phyloP scores from a whole-genome alignment of 306 rosid species.

The Parietaria judaica region DNA sequence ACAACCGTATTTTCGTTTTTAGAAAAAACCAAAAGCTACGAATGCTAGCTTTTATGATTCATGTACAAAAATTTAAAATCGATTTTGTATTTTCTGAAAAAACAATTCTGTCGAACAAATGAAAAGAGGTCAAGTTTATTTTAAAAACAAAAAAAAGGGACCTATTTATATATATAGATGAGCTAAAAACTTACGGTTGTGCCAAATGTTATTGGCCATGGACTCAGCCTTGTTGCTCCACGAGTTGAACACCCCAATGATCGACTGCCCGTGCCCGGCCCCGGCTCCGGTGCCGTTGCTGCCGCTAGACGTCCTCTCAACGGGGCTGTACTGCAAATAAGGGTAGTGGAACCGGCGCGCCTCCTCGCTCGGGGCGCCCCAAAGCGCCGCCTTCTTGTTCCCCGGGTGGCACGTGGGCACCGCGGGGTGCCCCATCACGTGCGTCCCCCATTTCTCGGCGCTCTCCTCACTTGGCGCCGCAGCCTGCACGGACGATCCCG shows the following conservation, averaged over 20 bases:
- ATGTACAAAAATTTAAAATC: no score
- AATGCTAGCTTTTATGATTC: no score
- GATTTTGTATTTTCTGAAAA: no score
- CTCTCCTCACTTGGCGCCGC: neutral
- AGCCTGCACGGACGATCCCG: neutral
- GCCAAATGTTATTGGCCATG: slow-evolving; percentile 50
- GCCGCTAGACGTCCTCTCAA: slow-evolving; percentile 23
- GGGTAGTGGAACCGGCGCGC: slow-evolving; percentile 33
- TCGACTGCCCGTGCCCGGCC: slow-evolving; percentile 15
- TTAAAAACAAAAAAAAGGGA: no score
- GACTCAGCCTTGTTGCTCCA: slow-evolving; percentile 51
- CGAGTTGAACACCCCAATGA: slow-evolving; percentile 33
- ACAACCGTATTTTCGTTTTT: no score
- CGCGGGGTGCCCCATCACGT: slow-evolving; percentile 46
- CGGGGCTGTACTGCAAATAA: slow-evolving; percentile 32
- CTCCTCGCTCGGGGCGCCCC: slow-evolving; percentile 30
- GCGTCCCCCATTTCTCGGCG: slow-evolving; percentile 46
- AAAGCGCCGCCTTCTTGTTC: slow-evolving; percentile 44
- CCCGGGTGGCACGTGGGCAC: slow-evolving; percentile 38
- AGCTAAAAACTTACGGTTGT: slow-evolving; percentile 28
- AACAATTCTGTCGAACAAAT: no score
- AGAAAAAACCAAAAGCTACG: no score
- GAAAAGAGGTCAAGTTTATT: no score
- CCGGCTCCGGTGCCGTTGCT: neutral
- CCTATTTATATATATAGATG: neutral